Evolutionary conservation across 2,329 filamentous ascomycete species (phyloP).

Genomic region (Microsporum ferrugineum): DNA sequence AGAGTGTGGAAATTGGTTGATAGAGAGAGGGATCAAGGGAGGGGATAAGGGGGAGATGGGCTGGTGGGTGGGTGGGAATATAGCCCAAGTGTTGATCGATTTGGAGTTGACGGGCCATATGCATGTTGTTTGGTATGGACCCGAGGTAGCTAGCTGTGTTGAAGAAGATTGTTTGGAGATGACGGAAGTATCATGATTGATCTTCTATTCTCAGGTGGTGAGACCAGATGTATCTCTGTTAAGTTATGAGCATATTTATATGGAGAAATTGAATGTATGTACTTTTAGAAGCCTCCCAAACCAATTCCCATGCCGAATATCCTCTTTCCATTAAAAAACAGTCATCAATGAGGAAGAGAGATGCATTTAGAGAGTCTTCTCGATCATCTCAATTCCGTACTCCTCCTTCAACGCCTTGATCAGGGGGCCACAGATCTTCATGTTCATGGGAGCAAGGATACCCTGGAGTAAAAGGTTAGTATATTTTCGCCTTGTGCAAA

Average conservation of each 20-base stretch:
- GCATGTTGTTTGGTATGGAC: background rate
- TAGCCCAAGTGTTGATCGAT: background rate
- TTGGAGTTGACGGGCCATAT: background rate
- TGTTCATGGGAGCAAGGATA: conserved; percentile 64
- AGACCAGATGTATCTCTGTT: background rate
- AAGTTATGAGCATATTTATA: background rate
- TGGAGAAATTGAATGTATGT: background rate
- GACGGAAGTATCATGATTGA: background rate
- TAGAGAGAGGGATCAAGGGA: background rate
- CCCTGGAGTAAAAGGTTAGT: conserved; percentile 32
- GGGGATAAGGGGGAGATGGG: background rate
- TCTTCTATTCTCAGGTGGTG: background rate
- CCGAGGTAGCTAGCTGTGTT: background rate
- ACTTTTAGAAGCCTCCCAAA: background rate
- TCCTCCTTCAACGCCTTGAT: conserved; percentile 69
- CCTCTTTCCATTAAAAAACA: background rate
- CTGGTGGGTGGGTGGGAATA: background rate
- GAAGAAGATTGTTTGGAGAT: background rate
- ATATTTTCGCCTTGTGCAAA: background rate
- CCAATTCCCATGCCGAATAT: background rate
- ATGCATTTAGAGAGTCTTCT: conserved; percentile 45
- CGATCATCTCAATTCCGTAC: conserved; percentile 60
- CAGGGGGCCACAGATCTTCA: conserved; percentile 59
- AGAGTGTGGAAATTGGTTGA: background rate
- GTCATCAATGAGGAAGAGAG: background rate